A percentile compares a stretch with the other conserved stretches of the same genome.
Conservation (phyloP, 306 rosid species). For the Bauhinia variegata region DNA sequence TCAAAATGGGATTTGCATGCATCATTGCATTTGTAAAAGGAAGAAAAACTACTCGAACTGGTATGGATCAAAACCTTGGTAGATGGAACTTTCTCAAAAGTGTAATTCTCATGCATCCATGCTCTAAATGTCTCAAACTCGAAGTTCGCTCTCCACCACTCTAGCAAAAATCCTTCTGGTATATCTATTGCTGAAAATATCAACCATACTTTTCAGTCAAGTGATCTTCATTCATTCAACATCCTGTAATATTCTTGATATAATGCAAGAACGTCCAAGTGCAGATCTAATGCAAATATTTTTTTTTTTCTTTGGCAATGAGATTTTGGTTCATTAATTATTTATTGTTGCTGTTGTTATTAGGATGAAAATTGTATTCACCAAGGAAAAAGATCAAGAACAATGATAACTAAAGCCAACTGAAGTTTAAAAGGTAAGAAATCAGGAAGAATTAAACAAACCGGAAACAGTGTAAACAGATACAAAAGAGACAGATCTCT, state of each 20-base stretch:
- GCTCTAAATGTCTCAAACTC: slow-evolving; percentile 12
- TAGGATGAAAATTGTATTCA: too few species aligned
- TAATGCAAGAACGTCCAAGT: background rate
- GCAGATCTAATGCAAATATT: background rate
- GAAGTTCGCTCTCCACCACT: slow-evolving; percentile 32
- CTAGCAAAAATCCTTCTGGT: slow-evolving; percentile 38
- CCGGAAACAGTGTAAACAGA: too few species aligned
- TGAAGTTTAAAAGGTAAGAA: too few species aligned
- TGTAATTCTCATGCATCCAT: background rate
- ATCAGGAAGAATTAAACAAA: too few species aligned
- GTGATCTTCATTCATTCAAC: slow-evolving; percentile 1
- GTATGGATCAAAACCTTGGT: background rate
- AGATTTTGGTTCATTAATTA: too few species aligned
- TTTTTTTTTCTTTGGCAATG: too few species aligned
- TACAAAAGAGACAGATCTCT: too few species aligned
- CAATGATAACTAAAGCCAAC: too few species aligned
- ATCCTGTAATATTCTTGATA: background rate
- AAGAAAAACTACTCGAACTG: background rate
- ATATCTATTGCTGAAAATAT: slow-evolving; percentile 34
- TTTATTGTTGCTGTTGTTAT: too few species aligned
- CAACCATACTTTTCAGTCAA: slow-evolving; percentile 5
- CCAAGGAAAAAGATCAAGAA: too few species aligned
- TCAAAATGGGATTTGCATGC: slow-evolving; percentile 3
- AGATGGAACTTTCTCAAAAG: background rate
- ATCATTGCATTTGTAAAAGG: background rate